Percentiles rank a stretch among this genome's conserved stretches.
Evolutionary conservation across 176 grass and related monocot genomes (phyloP).

Genomic region (Aegilops sharonensis): DNA sequence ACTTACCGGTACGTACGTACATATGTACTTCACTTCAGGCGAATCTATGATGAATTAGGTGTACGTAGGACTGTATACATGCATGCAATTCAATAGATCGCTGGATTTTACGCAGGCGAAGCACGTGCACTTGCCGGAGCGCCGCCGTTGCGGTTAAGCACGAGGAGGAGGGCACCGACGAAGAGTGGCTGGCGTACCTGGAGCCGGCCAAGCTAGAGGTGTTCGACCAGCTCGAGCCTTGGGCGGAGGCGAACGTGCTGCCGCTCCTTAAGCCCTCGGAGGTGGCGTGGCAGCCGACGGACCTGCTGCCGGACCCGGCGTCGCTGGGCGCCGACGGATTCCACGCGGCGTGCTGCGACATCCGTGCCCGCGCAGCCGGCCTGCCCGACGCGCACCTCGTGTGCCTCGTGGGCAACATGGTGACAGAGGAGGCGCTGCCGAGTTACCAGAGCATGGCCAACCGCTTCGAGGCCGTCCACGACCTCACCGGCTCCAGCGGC

Average conservation of each 20-base stretch:
- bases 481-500: neutral
- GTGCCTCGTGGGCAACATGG: neutral
- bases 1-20: neutral
- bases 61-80: no score
- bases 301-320: neutral
- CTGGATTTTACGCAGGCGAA: no score
- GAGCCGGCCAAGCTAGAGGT: neutral
- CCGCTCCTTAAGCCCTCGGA: neutral
- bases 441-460: neutral
- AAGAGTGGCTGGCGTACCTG: neutral
- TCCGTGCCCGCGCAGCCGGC: neutral
- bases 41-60: no score
- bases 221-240: neutral
- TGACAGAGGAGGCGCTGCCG: neutral
- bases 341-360: neutral
- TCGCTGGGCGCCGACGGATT: neutral
- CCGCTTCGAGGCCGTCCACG: neutral
- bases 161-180: conserved; percentile 22
- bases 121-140: neutral
- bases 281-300: neutral
- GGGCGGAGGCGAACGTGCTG: neutral
- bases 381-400: neutral
- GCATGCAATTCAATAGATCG: no score
- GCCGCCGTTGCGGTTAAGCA: neutral
- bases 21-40: neutral